Evolutionary conservation across 805 yeast genomes (phyloP).

Genomic region (Saccharomycopsis synnaedendra): DNA sequence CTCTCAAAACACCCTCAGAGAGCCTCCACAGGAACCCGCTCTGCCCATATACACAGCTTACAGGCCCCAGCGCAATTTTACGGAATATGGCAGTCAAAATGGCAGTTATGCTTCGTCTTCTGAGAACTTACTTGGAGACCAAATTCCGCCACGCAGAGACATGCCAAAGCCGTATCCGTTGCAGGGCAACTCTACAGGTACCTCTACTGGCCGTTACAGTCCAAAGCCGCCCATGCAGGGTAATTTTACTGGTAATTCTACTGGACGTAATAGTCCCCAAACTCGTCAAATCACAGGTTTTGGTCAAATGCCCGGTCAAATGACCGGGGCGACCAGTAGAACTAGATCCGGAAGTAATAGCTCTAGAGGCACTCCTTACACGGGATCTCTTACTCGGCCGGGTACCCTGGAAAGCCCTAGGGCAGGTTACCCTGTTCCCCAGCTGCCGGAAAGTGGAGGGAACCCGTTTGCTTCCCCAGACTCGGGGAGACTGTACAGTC

Average conservation of each 20-base stretch:
- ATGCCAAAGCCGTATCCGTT: constrained; percentile 13
- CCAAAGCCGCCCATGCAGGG: not conserved
- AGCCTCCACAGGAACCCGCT: constrained; percentile 1
- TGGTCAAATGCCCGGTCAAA: too few relatives aligned
- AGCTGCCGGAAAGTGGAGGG: too few relatives aligned
- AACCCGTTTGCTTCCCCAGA: too few relatives aligned
- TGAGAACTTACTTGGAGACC: constrained; percentile 1
- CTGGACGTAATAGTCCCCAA: not conserved
- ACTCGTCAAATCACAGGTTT: too few relatives aligned
- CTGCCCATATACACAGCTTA: constrained; percentile 7
- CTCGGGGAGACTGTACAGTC: too few relatives aligned
- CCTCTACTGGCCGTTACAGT: not conserved
- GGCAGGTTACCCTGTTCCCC: too few relatives aligned
- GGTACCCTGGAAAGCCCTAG: too few relatives aligned
- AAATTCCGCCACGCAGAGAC: constrained; percentile 3
- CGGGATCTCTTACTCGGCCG: too few relatives aligned
- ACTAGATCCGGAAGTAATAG: too few relatives aligned
- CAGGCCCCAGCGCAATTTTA: not conserved
- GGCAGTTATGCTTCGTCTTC: constrained; percentile 1
- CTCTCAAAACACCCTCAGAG: not conserved
- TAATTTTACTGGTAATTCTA: not conserved
- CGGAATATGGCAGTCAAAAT: not conserved
- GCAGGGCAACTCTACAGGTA: not conserved
- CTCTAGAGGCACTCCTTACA: too few relatives aligned
- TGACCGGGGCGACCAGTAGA: too few relatives aligned